These are phyloP conservation scores for Pelargonium exstipulatum DNA, from an alignment of 441 rosid genomes.

Conservation along the genomic window DNA sequence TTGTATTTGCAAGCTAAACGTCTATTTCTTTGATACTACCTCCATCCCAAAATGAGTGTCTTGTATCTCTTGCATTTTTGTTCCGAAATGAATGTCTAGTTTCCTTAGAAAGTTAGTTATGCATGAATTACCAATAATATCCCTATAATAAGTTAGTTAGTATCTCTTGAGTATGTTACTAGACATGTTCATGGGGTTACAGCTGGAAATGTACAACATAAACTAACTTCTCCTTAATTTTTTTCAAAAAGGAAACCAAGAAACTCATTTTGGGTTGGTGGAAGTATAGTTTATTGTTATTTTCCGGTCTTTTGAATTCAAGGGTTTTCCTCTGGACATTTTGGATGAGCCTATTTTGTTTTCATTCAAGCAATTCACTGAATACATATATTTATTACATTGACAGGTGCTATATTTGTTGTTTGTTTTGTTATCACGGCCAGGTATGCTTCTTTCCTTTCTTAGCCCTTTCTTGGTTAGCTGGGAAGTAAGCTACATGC, in stretches of 20 bases:
- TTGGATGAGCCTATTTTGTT: neutral
- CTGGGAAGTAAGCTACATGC: neutral
- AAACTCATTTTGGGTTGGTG: too few species aligned
- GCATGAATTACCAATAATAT: too few species aligned
- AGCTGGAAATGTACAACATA: too few species aligned
- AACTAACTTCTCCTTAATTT: too few species aligned
- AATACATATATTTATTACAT: conserved; percentile 18
- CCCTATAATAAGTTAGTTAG: too few species aligned
- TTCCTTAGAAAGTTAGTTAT: too few species aligned
- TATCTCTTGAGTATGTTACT: too few species aligned
- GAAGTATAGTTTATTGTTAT: neutral
- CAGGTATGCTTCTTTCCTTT: conserved; percentile 39
- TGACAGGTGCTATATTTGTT: conserved; percentile 59
- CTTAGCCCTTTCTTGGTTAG: conserved; percentile 13
- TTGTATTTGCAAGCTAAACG: neutral
- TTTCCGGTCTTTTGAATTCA: neutral
- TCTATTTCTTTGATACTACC: neutral
- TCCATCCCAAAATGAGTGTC: neutral
- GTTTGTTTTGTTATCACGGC: conserved; percentile 59
- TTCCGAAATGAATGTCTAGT: too few species aligned
- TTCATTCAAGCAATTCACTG: neutral
- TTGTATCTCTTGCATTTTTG: too few species aligned
- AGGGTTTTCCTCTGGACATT: neutral
- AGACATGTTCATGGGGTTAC: too few species aligned
- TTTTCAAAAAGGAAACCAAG: too few species aligned